phyloP scores from a whole-genome alignment of 164 flowering plant species.

The Vitis rupestris region DNA sequence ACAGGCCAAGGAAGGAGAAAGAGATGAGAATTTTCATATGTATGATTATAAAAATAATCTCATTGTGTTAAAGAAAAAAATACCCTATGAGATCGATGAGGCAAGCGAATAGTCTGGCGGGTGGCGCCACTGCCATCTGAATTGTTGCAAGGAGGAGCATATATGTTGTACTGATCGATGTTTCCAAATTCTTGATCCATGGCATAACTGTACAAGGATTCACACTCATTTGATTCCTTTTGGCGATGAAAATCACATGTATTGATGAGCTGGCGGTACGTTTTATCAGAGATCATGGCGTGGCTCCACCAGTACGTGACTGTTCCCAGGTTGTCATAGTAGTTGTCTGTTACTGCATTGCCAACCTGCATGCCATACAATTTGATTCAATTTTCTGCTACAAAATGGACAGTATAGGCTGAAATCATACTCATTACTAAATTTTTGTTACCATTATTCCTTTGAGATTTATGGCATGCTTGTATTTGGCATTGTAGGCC shows the following conservation, averaged over 20 bases:
- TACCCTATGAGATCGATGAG: slow-evolving; percentile 51
- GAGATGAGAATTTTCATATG: no score
- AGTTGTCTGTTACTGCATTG: slow-evolving; percentile 83
- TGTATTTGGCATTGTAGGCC: slow-evolving; percentile 41
- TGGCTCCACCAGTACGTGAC: slow-evolving; percentile 95
- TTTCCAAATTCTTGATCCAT: slow-evolving; percentile 85
- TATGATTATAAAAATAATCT: no score
- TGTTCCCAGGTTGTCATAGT: slow-evolving; percentile 84
- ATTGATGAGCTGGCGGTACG: slow-evolving; percentile 56
- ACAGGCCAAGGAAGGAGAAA: no score
- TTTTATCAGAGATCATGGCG: slow-evolving; percentile 82
- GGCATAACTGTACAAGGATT: slow-evolving; percentile 58
- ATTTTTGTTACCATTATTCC: slow-evolving; percentile 70
- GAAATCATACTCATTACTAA: neutral
- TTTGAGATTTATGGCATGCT: slow-evolving; percentile 58
- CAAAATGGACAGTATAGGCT: no score
- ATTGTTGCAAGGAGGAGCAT: slow-evolving; percentile 74
- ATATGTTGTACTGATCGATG: slow-evolving; percentile 88
- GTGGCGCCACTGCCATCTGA: slow-evolving; percentile 46
- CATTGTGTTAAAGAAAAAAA: neutral
- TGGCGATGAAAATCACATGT: slow-evolving; percentile 57
- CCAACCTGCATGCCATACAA: slow-evolving; percentile 51
- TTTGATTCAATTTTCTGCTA: no score
- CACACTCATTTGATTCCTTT: slow-evolving; percentile 67
- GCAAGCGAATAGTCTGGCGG: slow-evolving; percentile 41